Conservation (phyloP, 2,329 filamentous ascomycete species). For the Exophiala viscosa region DNA sequence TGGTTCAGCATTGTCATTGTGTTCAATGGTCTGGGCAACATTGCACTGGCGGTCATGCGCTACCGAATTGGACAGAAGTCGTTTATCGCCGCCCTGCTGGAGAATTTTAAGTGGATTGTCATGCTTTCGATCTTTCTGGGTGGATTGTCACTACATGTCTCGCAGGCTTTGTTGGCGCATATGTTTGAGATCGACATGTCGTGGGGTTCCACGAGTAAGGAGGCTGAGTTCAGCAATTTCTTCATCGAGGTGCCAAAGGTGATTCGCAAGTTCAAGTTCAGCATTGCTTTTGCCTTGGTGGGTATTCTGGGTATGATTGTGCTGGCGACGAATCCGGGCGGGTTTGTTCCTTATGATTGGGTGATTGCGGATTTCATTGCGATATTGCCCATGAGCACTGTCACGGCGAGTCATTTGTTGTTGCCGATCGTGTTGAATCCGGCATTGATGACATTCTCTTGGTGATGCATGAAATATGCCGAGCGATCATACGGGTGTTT, state of each 20-base stretch:
- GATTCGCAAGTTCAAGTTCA: conserved; percentile 70
- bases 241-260: conserved; percentile 81
- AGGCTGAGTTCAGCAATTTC: conserved; percentile 68
- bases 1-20: conserved; percentile 62
- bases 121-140: conserved; percentile 74
- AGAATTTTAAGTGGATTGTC: conserved; percentile 62
- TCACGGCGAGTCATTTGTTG: conserved; percentile 39
- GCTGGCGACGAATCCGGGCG: conserved; percentile 36
- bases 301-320: conserved; percentile 49
- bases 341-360: conserved; percentile 50
- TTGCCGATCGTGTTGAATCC: conserved; percentile 32
- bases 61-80: conserved; percentile 57
- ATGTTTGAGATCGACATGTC: conserved; percentile 80
- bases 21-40: conserved; percentile 63
- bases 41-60: conserved; percentile 59
- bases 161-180: conserved; percentile 72
- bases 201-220: conserved; percentile 81
- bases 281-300: conserved; percentile 43
- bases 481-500: no score
- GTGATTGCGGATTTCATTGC: conserved; percentile 56
- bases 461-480: background rate
- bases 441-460: conserved; percentile 31
- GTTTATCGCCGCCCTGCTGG: conserved; percentile 49
- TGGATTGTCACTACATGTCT: conserved; percentile 75
- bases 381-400: conserved; percentile 56